These are phyloP conservation scores for Bothriochloa decipiens DNA, from an alignment of 176 grass and related monocot genomes.

Conservation along the genomic window DNA sequence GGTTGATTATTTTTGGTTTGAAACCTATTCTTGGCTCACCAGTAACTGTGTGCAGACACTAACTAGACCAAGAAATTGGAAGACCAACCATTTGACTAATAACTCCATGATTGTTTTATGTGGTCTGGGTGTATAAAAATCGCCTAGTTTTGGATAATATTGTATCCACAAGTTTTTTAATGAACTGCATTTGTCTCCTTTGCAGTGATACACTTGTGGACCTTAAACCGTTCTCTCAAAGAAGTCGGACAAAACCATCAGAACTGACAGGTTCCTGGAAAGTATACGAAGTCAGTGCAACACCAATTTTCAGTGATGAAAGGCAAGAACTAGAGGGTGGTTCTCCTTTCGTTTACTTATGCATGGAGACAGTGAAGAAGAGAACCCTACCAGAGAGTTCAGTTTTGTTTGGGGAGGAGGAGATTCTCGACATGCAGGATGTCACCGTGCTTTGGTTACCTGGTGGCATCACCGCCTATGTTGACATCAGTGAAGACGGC, in stretches of 20 bases:
- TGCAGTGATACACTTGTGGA: conserved; percentile 66
- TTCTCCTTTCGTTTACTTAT: conserved; percentile 64
- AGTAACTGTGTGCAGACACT: neutral
- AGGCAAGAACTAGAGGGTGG: conserved; percentile 45
- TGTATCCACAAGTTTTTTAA: conserved; percentile 3
- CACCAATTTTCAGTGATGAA: conserved; percentile 73
- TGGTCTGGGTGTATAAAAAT: conserved; percentile 3
- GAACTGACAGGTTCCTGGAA: conserved; percentile 92
- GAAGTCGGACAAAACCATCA: conserved; percentile 58
- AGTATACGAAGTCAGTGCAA: conserved; percentile 91
- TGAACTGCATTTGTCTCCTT: conserved; percentile 10
- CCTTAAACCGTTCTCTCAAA: conserved; percentile 75
- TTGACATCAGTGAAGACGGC: conserved; percentile 74
- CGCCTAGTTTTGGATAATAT: conserved; percentile 21
- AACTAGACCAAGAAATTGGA: neutral
- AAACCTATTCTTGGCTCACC: conserved; percentile 14
- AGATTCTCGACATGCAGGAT: conserved; percentile 79
- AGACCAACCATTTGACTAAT: neutral
- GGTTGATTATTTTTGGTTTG: neutral
- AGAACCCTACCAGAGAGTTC: conserved; percentile 81
- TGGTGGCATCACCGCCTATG: conserved; percentile 81
- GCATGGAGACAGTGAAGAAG: conserved; percentile 87
- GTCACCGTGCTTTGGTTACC: conserved; percentile 90
- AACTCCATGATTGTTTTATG: neutral
- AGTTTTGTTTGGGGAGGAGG: conserved; percentile 71